Conservation (phyloP, 1,284 basidiomycete species). For the Ustilago hordei region DNA sequence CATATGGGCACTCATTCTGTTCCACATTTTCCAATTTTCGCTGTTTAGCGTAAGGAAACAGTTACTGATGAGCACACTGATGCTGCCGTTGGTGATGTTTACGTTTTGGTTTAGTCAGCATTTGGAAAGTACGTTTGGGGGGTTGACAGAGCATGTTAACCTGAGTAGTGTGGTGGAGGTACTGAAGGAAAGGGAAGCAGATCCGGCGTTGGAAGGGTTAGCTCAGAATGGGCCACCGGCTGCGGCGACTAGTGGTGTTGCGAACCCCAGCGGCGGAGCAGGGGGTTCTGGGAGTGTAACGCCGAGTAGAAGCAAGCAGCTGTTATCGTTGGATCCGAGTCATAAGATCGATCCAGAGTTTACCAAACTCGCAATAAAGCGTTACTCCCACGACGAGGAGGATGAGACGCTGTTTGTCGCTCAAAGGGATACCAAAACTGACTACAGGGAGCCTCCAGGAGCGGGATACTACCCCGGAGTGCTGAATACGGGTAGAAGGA, state of each 20-base stretch:
- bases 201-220: constrained; percentile 32
- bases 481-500: constrained; percentile 52
- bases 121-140: constrained; percentile 78
- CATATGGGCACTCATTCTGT: constrained; percentile 66
- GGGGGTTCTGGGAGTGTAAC: constrained; percentile 14
- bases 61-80: constrained; percentile 80
- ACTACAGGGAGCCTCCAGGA: constrained; percentile 62
- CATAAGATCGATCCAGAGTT: constrained; percentile 42
- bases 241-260: constrained; percentile 16
- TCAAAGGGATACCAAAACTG: constrained; percentile 62
- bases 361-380: constrained; percentile 73
- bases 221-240: constrained; percentile 38
- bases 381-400: constrained; percentile 79
- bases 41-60: constrained; percentile 87
- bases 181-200: constrained; percentile 23
- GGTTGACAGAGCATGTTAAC: constrained; percentile 79
- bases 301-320: constrained; percentile 27
- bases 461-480: constrained; percentile 60
- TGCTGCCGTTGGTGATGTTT: constrained; percentile 81
- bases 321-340: constrained; percentile 32
- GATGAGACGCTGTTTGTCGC: constrained; percentile 93
- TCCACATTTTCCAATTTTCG: constrained; percentile 67
- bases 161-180: constrained; percentile 59
- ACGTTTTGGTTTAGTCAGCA: constrained; percentile 85
- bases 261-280: background rate